phyloP scores from a whole-genome alignment of 192 early-diverging fungal genomes.

The Backusella sp. region DNA sequence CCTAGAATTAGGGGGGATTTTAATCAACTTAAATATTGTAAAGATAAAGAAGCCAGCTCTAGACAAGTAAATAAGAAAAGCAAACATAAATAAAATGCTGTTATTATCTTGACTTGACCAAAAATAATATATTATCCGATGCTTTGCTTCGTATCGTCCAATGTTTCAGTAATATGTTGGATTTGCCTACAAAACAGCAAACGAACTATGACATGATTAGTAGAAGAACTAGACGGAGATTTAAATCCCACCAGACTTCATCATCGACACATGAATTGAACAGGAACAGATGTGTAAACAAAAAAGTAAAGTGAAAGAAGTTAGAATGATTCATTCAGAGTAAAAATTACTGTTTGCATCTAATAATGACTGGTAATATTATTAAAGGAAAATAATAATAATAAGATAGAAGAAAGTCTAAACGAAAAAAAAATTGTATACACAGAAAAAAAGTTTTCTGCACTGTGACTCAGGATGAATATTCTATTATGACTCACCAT shows the following conservation, averaged over 20 bases:
- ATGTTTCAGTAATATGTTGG: neutral
- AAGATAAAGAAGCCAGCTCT: neutral
- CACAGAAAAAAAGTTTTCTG: neutral
- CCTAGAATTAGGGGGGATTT: neutral
- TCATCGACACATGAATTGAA: neutral
- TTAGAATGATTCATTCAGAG: neutral
- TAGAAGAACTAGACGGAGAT: slow-evolving; percentile 2
- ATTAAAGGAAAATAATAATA: neutral
- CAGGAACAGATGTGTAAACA: neutral
- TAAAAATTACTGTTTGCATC: neutral
- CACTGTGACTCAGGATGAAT: slow-evolving; percentile 13
- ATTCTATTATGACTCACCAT: slow-evolving; percentile 11
- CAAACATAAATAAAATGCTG: neutral
- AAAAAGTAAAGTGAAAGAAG: neutral
- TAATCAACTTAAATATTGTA: neutral
- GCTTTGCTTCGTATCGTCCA: neutral
- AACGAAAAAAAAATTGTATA: neutral
- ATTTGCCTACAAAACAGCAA: neutral
- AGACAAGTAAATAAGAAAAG: neutral
- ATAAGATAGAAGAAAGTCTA: neutral
- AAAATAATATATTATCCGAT: neutral
- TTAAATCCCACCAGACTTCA: neutral
- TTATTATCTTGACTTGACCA: neutral
- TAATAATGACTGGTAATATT: neutral
- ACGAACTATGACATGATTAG: neutral